Evolutionary conservation across 148 eudicot genomes (phyloP).

Genomic region (Nyssa sinensis): DNA sequence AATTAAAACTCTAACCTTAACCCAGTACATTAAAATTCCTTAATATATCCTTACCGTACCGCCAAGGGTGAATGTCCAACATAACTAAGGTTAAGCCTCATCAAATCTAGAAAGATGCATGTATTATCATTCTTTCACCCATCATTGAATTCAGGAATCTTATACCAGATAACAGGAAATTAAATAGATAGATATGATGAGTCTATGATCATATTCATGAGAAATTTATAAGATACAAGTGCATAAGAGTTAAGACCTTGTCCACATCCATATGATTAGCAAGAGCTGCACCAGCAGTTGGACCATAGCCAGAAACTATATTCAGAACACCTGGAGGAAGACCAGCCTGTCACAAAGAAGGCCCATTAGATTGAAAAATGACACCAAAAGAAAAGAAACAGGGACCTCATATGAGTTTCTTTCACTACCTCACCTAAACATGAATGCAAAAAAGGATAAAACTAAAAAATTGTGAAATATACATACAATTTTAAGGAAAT

Average conservation of each 20-base stretch:
- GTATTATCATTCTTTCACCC: not conserved
- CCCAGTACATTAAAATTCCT: too few relatives aligned
- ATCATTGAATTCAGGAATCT: not conserved
- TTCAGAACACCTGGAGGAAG: conserved; percentile 35
- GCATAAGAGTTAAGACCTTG: conserved; percentile 22
- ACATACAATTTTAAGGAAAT: not conserved
- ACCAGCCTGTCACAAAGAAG: conserved; percentile 28
- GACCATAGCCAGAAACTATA: conserved; percentile 35
- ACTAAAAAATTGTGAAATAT: not conserved
- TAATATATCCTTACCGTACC: too few relatives aligned
- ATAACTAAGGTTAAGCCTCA: too few relatives aligned
- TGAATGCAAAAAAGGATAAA: not conserved
- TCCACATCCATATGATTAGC: conserved; percentile 37
- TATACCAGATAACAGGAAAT: not conserved
- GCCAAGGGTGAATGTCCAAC: too few relatives aligned
- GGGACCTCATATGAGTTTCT: not conserved
- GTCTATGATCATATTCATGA: not conserved
- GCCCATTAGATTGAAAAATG: not conserved
- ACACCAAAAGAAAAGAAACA: not conserved
- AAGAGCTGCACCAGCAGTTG: conserved; percentile 35
- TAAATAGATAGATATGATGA: not conserved
- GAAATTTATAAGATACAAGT: not conserved
- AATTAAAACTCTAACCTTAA: too few relatives aligned
- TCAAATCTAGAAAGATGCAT: not conserved
- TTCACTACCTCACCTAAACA: not conserved